phyloP scores from a whole-genome alignment of 495 filamentous ascomycete genomes.

The Xylaria nigripes region DNA sequence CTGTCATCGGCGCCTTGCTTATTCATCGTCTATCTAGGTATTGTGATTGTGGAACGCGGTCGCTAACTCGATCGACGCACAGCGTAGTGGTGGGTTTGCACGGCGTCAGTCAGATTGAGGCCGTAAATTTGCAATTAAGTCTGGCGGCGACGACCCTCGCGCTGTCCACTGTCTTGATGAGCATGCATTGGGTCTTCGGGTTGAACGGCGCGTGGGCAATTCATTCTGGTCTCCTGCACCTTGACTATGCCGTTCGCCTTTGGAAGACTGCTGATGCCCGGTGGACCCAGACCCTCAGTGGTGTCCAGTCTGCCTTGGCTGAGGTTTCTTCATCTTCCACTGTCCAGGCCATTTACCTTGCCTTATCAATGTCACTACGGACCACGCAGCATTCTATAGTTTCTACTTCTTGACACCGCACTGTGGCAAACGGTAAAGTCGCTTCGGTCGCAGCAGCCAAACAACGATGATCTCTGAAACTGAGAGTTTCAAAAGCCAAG shows the following conservation, averaged over 20 bases:
- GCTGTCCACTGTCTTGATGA: slow-evolving; percentile 1
- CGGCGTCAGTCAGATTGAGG: slow-evolving; percentile 3
- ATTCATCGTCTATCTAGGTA: slow-evolving; percentile 10
- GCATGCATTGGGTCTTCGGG: slow-evolving; percentile 8
- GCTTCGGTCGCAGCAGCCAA: slow-evolving; percentile 4
- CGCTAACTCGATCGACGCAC: slow-evolving; percentile 5
- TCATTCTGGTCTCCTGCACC: slow-evolving; percentile 8
- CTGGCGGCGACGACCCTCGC: slow-evolving; percentile 6
- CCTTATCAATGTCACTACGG: slow-evolving; percentile 8
- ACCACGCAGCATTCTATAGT: slow-evolving; percentile 7
- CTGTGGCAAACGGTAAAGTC: slow-evolving; percentile 9
- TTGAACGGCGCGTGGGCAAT: slow-evolving; percentile 11
- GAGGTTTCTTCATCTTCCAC: slow-evolving; percentile 11
- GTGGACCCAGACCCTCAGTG: slow-evolving; percentile 8
- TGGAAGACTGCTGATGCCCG: slow-evolving; percentile 6
- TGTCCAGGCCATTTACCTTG: slow-evolving; percentile 7
- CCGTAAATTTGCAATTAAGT: slow-evolving; percentile 5
- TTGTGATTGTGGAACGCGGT: slow-evolving; percentile 10
- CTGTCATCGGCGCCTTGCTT: slow-evolving; percentile 1
- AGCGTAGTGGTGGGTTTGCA: slow-evolving; percentile 8
- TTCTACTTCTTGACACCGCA: slow-evolving; percentile 10
- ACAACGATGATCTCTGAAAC: slow-evolving; percentile 4
- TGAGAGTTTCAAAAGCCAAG: too few species aligned
- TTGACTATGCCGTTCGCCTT: slow-evolving; percentile 5
- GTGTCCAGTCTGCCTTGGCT: slow-evolving; percentile 7